Percentiles rank a stretch among this genome's conserved stretches.
Evolutionary conservation across 192 early-diverging fungal species (phyloP).

Genomic region (Umbelopsis vinacea): DNA sequence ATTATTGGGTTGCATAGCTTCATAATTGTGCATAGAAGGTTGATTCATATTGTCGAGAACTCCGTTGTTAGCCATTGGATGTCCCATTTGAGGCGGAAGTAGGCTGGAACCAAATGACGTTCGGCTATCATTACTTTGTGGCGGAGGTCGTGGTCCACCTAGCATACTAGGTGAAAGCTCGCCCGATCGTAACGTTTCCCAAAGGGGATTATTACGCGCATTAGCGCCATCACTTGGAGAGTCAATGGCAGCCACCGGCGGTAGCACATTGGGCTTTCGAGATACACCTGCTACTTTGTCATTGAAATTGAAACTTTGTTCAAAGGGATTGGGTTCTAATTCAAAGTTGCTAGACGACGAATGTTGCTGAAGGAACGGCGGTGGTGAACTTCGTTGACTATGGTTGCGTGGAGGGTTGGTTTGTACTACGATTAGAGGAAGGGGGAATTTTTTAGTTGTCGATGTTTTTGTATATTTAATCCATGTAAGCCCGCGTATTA

Average conservation of each 20-base stretch:
- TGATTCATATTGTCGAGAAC: neutral
- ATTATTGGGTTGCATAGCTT: constrained; percentile 23
- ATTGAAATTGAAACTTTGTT: constrained; percentile 66
- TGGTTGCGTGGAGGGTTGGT: neutral
- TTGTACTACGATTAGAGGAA: too few species aligned
- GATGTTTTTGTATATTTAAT: too few species aligned
- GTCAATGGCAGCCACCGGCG: constrained; percentile 65
- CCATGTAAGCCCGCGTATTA: too few species aligned
- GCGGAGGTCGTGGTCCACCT: constrained; percentile 50
- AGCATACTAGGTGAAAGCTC: constrained; percentile 75
- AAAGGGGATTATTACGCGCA: constrained; percentile 31
- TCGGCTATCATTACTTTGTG: neutral
- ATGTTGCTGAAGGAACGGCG: neutral
- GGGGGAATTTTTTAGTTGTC: too few species aligned
- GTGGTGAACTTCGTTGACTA: neutral
- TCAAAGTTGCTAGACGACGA: constrained; percentile 61
- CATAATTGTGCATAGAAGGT: neutral
- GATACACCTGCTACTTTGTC: constrained; percentile 25
- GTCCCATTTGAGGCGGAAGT: neutral
- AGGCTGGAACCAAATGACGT: neutral
- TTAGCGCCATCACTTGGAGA: constrained; percentile 47
- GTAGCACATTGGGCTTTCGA: constrained; percentile 61
- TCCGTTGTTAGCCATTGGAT: neutral
- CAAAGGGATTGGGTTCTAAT: constrained; percentile 86
- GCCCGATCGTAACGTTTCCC: constrained; percentile 67